Evolutionary conservation across 129 eudicot species (phyloP), one percentile per base, ranked within the genome.

Genomic region (Lactuca sativa): DNA sequence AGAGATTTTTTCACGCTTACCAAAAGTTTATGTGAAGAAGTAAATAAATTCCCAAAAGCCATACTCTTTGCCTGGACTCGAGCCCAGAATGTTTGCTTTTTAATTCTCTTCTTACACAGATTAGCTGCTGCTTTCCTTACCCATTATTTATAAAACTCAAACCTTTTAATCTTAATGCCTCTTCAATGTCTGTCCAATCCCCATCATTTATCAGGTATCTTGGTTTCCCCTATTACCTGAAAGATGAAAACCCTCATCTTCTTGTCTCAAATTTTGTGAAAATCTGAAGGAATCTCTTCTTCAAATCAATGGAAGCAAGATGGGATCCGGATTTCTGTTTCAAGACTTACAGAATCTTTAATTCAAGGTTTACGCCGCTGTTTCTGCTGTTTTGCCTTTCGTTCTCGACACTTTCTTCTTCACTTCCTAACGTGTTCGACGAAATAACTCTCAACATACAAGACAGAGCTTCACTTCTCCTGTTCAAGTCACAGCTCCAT

Each of bases 391-490:
- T 74, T 9, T 4, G 81, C 52, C 61, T 78, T 10, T 43, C 13
- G 40, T 52, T 76, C 2, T n/a, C 71, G 5, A 37, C 15, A 47
- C 61, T 68, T 64, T 44, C 58, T 67, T 17, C 72, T 41, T 63
- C 77, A 7, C 79, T 40, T 78, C 62, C 67, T 77, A 73, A 71
- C 37, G 74, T 66, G 70, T 33, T 77, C 47, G 81, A 77, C 25
- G 70, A 40, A 56, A 10, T 61, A 67, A 64, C 75, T 60, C 71
- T 85, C 44, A 63, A 80, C 68, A 47, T 68, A 17, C 72, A 73
- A 73, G 96, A 93, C 41, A 84, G 51, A 59, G 81, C 74, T 85
- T 78, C 92, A 25, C 88, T 93, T 70, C 57, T 83, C 47, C 16
- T 72, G 68, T 86, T 93, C 59, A 89, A 85, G 75, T 85, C 90